Percentiles rank a stretch among this genome's conserved stretches.
Conservation (phyloP, 176 grass and related monocot species). For the Rhynchospora tenuis region DNA sequence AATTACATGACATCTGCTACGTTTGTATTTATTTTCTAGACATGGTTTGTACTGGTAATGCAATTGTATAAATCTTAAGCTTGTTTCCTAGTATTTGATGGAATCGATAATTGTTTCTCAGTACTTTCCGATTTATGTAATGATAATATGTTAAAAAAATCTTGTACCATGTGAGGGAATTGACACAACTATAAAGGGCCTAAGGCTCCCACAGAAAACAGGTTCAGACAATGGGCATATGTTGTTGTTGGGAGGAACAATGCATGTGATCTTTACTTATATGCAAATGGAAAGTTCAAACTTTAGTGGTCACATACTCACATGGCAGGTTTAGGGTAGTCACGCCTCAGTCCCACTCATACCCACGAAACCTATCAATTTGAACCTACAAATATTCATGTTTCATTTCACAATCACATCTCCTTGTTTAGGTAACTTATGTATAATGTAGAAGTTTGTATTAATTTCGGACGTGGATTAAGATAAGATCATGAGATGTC, state of each 20-base stretch:
- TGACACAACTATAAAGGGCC: not conserved
- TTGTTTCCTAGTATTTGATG: not conserved
- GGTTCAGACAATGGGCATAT: not conserved
- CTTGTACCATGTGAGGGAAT: not conserved
- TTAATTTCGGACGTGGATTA: too few species aligned
- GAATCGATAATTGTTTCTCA: not conserved
- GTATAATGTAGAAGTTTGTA: not conserved
- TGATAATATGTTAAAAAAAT: not conserved
- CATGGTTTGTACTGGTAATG: not conserved
- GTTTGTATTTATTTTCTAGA: not conserved
- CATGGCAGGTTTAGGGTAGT: not conserved
- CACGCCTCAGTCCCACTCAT: not conserved
- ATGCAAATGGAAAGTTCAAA: not conserved
- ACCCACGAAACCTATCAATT: not conserved
- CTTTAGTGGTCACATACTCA: not conserved
- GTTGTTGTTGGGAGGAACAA: not conserved
- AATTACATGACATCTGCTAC: not conserved
- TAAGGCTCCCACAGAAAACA: not conserved
- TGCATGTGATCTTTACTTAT: not conserved
- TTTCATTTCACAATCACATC: not conserved
- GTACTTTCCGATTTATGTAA: not conserved
- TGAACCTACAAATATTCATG: not conserved
- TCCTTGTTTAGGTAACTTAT: not conserved
- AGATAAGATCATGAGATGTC: too few species aligned
- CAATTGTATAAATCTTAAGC: constrained; percentile 14